Evolutionary conservation across 1,284 basidiomycete genomes (phyloP).

Genomic region (Microbotryum scabiosae): DNA sequence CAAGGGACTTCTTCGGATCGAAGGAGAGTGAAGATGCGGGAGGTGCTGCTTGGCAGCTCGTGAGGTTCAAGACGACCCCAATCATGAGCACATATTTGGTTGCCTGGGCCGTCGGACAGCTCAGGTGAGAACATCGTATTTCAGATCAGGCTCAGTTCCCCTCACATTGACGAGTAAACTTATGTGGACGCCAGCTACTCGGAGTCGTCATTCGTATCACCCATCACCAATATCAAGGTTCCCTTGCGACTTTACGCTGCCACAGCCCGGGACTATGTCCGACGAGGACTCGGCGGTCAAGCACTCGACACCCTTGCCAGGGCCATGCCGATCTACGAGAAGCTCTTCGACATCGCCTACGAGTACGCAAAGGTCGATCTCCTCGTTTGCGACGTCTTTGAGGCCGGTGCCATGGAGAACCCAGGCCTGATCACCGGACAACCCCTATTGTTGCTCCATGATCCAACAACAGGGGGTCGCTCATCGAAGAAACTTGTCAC

Average conservation of each 20-base stretch:
- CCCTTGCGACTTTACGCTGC: conserved; percentile 76
- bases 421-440: conserved; percentile 71
- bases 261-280: conserved; percentile 71
- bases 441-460: conserved; percentile 71
- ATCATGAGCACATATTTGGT: conserved; percentile 85
- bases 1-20: background rate
- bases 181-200: conserved; percentile 43
- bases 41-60: conserved; percentile 37
- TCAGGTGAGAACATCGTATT: conserved; percentile 42
- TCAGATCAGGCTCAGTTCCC: background rate
- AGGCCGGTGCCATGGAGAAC: conserved; percentile 81
- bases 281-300: conserved; percentile 52
- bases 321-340: conserved; percentile 86
- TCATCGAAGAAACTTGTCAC: conserved; percentile 38
- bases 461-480: conserved; percentile 42
- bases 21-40: background rate
- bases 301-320: conserved; percentile 82
- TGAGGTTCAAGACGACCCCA: conserved; percentile 38
- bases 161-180: background rate
- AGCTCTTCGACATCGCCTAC: conserved; percentile 44
- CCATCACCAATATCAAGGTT: conserved; percentile 68
- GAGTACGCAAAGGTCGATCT: conserved; percentile 39
- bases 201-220: conserved; percentile 68
- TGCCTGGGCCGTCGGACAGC: conserved; percentile 80
- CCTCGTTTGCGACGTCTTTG: conserved; percentile 36